A percentile compares a stretch with the other conserved stretches of the same genome.
Evolutionary conservation across 169 alveolate genomes (phyloP).

Genomic region (Plasmodium fragile): DNA sequence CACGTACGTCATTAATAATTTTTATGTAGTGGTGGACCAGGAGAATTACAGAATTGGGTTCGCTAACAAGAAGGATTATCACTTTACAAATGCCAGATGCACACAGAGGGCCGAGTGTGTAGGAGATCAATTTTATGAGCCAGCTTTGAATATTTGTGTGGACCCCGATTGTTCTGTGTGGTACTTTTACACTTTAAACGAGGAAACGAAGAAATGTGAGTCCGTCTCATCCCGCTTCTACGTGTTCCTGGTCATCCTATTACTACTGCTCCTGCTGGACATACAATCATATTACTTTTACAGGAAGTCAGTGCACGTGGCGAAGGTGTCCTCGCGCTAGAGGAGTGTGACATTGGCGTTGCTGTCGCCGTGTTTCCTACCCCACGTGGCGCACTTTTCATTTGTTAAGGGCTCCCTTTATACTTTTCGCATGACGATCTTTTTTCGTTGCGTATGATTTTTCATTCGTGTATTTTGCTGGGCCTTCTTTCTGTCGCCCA

Average conservation of each 20-base stretch:
- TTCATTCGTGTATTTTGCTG: neutral
- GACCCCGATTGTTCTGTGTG: constrained; percentile 85
- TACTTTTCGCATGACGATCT: neutral
- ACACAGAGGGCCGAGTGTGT: constrained; percentile 66
- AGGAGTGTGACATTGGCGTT: neutral
- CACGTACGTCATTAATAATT: constrained; percentile 80
- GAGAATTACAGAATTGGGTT: constrained; percentile 81
- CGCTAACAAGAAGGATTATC: constrained; percentile 70
- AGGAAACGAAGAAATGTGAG: constrained; percentile 71
- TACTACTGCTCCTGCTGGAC: constrained; percentile 31
- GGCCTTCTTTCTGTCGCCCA: neutral
- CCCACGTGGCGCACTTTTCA: neutral
- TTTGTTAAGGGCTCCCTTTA: neutral
- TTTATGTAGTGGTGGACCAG: constrained; percentile 82
- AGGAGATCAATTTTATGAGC: constrained; percentile 83
- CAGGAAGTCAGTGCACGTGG: constrained; percentile 66
- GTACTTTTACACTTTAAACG: constrained; percentile 81
- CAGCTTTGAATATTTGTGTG: constrained; percentile 84
- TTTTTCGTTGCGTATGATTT: too few species aligned
- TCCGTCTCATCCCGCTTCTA: constrained; percentile 41
- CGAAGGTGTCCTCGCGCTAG: constrained; percentile 61
- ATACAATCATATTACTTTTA: constrained; percentile 67
- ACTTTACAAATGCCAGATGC: constrained; percentile 74
- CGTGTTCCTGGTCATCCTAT: constrained; percentile 16
- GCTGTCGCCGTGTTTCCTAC: neutral